A percentile compares a stretch with the other conserved stretches of the same genome.
phyloP scores from a whole-genome alignment of 2,329 filamentous ascomycete species.

The Metarhizium album region DNA sequence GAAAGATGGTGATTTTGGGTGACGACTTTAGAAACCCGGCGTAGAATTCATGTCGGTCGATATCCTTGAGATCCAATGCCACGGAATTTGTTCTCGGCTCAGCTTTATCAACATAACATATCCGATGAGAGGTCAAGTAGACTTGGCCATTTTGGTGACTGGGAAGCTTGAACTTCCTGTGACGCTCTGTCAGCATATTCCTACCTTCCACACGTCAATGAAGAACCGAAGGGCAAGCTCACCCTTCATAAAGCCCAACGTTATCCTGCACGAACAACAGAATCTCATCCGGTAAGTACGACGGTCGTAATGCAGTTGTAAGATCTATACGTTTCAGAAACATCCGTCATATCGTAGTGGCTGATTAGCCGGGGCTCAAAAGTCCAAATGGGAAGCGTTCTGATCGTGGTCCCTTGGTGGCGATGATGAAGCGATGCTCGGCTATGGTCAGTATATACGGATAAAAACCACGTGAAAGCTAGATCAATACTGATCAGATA shows the following conservation, averaged over 20 bases:
- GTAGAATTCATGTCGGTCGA: conserved; percentile 86
- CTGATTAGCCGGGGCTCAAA: conserved; percentile 6
- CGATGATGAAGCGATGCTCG: background rate
- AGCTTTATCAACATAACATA: conserved; percentile 86
- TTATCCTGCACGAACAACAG: conserved; percentile 95
- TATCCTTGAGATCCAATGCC: conserved; percentile 77
- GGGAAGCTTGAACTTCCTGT: conserved; percentile 86
- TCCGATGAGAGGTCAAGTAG: conserved; percentile 89
- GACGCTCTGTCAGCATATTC: conserved; percentile 1
- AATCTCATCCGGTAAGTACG: conserved; percentile 85
- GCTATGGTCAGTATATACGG: background rate
- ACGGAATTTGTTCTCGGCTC: conserved; percentile 79
- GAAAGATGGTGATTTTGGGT: conserved; percentile 79
- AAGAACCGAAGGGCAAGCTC: conserved; percentile 24
- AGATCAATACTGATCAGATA: background rate
- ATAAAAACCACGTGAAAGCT: background rate
- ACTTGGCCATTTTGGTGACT: conserved; percentile 93
- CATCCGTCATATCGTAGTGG: conserved; percentile 60
- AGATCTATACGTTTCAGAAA: conserved; percentile 93
- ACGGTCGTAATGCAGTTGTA: conserved; percentile 89
- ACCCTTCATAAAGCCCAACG: conserved; percentile 96
- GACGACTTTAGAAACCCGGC: conserved; percentile 93
- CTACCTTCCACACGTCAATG: background rate
- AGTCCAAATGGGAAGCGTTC: background rate
- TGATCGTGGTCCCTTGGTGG: background rate